Evolutionary conservation across 495 filamentous ascomycete genomes (phyloP).

Genomic region (Aspergillus biplanus): DNA sequence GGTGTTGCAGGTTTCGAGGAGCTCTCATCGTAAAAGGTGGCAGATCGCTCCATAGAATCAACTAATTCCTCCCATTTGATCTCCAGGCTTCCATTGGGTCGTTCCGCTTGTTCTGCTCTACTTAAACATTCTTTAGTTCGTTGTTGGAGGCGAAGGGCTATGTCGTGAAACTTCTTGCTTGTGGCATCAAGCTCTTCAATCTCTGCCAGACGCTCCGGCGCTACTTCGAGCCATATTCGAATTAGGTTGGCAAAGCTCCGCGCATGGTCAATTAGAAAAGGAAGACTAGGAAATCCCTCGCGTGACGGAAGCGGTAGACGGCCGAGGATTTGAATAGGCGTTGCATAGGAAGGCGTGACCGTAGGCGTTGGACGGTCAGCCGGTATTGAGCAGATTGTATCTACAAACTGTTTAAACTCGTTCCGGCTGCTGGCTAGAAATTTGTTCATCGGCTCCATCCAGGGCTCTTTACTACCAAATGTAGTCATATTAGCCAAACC

Average conservation of each 20-base stretch:
- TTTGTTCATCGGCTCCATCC: conserved; percentile 99
- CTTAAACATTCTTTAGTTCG: conserved; percentile 74
- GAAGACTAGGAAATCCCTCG: conserved; percentile 93
- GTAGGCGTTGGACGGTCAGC: conserved; percentile 63
- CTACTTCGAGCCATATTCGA: conserved; percentile 79
- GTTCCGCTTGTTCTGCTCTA: conserved; percentile 72
- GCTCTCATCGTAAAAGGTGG: conserved; percentile 49
- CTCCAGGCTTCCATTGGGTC: conserved; percentile 60
- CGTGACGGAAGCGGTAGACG: conserved; percentile 79
- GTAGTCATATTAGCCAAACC: conserved; percentile 90
- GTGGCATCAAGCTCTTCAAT: conserved; percentile 44
- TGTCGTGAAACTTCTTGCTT: conserved; percentile 67
- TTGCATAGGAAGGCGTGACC: conserved; percentile 86
- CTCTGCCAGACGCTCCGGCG: conserved; percentile 39
- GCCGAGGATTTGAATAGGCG: conserved; percentile 86
- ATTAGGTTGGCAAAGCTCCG: conserved; percentile 88
- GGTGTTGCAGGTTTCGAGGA: conserved; percentile 43
- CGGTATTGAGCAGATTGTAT: conserved; percentile 81
- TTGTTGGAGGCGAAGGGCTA: conserved; percentile 71
- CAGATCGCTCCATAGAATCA: conserved; percentile 64
- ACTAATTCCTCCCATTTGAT: conserved; percentile 75
- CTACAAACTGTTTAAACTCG: conserved; percentile 85
- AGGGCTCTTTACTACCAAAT: conserved; percentile 93
- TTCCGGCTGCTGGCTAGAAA: conserved; percentile 52
- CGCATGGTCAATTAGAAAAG: conserved; percentile 90